phyloP scores from a whole-genome alignment of 78 protist species.

The Tieghemostelium lacteum region DNA sequence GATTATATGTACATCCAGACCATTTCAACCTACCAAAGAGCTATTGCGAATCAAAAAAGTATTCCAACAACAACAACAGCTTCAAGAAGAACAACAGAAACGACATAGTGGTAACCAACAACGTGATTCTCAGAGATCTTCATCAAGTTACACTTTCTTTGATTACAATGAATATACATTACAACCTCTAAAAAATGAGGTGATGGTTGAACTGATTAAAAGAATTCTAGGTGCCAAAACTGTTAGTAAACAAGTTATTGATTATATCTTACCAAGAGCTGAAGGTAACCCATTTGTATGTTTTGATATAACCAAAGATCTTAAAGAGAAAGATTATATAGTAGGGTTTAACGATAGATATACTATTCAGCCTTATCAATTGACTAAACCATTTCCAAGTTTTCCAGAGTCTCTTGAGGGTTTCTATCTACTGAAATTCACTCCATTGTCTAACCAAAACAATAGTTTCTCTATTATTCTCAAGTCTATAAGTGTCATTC shows the following conservation, averaged over 20 bases:
- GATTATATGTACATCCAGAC: slow-evolving; percentile 33
- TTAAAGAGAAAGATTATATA: slow-evolving; percentile 4
- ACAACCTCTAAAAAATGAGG: not conserved
- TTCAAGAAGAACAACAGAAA: slow-evolving; percentile 18
- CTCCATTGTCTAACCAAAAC: not conserved
- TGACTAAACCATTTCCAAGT: not conserved
- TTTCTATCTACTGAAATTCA: slow-evolving; percentile 12
- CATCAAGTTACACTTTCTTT: slow-evolving; percentile 12
- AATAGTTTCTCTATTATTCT: slow-evolving; percentile 21
- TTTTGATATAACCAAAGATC: slow-evolving; percentile 3
- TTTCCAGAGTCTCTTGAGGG: slow-evolving; percentile 10
- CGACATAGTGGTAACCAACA: not conserved
- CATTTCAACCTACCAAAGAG: slow-evolving; percentile 19
- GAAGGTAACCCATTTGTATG: slow-evolving; percentile 66
- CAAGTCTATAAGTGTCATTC: slow-evolving; percentile 6
- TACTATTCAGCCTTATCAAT: slow-evolving; percentile 22
- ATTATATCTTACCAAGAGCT: not conserved
- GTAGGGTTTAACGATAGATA: not conserved
- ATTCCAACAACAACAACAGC: slow-evolving; percentile 18
- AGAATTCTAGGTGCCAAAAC: slow-evolving; percentile 18
- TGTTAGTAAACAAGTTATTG: not conserved
- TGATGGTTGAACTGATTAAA: slow-evolving; percentile 9
- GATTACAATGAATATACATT: slow-evolving; percentile 34
- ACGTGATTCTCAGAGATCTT: slow-evolving; percentile 2
- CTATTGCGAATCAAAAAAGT: slow-evolving; percentile 17